A percentile compares a stretch with the other conserved stretches of the same genome.
Conservation (phyloP, 768 basidiomycete genomes). For the Sarcodon aspratus region DNA sequence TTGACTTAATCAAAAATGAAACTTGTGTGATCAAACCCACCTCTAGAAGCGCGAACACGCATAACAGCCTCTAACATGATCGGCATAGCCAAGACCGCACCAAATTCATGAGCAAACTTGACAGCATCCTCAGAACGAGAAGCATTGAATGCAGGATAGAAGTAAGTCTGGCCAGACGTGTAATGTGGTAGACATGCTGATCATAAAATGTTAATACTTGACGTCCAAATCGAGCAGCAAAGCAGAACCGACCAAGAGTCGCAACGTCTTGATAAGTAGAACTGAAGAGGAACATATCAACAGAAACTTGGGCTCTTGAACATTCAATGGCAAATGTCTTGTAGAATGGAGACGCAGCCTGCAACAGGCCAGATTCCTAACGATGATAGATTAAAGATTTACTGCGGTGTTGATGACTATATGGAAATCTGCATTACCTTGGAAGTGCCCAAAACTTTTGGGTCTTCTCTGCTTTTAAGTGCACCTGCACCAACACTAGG, state of each 20-base stretch:
- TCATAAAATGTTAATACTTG: conserved; percentile 1
- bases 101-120: conserved; percentile 98
- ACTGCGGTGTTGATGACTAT: neutral
- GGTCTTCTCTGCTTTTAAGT: conserved; percentile 93
- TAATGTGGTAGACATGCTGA: conserved; percentile 89
- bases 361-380: conserved; percentile 84
- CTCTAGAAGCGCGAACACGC: conserved; percentile 94
- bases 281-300: conserved; percentile 99
- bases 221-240: neutral
- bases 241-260: conserved; percentile 52
- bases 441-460: conserved; percentile 87
- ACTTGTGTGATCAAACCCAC: conserved; percentile 24
- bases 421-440: conserved; percentile 40
- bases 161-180: conserved; percentile 96
- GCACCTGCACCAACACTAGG: conserved; percentile 85
- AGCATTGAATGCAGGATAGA: conserved; percentile 98
- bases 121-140: conserved; percentile 88
- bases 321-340: conserved; percentile 99
- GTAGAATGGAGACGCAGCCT: conserved; percentile 92
- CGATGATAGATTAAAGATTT: neutral
- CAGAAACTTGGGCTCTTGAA: conserved; percentile 91
- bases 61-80: conserved; percentile 97
- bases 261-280: conserved; percentile 92
- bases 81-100: conserved; percentile 83
- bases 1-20: conserved; percentile 1